Percentiles rank a stretch among this genome's conserved stretches.
These are phyloP conservation scores for Karstenula rhodostoma DNA, from an alignment of 2,329 filamentous ascomycete genomes.

Conservation along the genomic window DNA sequence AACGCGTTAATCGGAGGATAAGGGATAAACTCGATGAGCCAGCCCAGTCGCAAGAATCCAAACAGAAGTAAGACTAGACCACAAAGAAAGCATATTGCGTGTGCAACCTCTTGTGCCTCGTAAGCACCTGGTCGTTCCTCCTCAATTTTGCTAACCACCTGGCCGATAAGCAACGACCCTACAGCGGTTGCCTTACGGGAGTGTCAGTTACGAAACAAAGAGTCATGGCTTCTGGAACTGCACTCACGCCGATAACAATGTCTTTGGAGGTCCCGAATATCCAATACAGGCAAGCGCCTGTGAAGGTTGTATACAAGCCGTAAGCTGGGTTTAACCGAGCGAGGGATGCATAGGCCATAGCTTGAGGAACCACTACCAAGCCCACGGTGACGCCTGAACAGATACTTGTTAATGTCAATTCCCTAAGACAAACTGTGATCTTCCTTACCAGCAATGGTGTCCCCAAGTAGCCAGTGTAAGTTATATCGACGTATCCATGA, in stretches of 20 bases:
- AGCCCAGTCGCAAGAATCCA: conserved; percentile 81
- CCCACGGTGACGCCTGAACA: conserved; percentile 66
- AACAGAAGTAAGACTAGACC: conserved; percentile 81
- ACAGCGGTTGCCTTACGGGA: conserved; percentile 81
- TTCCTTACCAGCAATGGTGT: conserved; percentile 40
- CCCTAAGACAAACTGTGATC: too few species aligned
- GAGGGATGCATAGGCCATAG: conserved; percentile 91
- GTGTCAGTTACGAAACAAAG: conserved; percentile 10
- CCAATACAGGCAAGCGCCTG: conserved; percentile 94
- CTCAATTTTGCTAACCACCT: conserved; percentile 73
- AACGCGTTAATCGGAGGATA: conserved; percentile 90
- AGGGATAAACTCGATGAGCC: conserved; percentile 93
- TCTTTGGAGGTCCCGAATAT: conserved; percentile 97
- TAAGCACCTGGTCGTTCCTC: conserved; percentile 64
- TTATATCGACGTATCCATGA: conserved; percentile 42
- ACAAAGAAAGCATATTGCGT: conserved; percentile 77
- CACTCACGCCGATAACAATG: conserved; percentile 87
- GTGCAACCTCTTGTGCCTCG: conserved; percentile 73
- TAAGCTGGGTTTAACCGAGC: conserved; percentile 80
- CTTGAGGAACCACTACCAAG: conserved; percentile 85
- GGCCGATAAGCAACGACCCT: conserved; percentile 87
- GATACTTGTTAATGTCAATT: conserved; percentile 13
- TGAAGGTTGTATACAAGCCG: conserved; percentile 92
- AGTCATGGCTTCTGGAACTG: not conserved
- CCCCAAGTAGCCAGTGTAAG: conserved; percentile 40